These are phyloP conservation scores for Metschnikowia borealis DNA, from an alignment of 805 yeast genomes.

Conservation along the genomic window DNA sequence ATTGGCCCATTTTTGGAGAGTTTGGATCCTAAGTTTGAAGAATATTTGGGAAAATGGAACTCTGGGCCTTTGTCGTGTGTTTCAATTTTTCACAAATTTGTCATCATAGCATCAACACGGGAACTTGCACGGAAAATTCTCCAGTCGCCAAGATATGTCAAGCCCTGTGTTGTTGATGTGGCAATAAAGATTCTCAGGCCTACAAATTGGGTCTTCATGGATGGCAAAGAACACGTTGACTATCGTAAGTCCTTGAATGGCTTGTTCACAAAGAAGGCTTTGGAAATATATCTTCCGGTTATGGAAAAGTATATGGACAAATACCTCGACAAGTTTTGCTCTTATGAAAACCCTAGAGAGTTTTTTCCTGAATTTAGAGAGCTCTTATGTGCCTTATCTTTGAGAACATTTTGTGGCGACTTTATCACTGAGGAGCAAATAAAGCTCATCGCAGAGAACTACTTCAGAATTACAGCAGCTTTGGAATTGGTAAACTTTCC, in stretches of 20 bases:
- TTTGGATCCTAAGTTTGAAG: slow-evolving; percentile 92
- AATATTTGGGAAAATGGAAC: slow-evolving; percentile 88
- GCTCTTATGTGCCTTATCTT: slow-evolving; percentile 88
- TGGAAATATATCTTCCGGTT: slow-evolving; percentile 77
- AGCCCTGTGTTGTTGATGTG: slow-evolving; percentile 97
- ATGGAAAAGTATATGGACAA: slow-evolving; percentile 82
- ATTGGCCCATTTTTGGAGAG: slow-evolving; percentile 96
- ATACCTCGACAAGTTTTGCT: slow-evolving; percentile 68
- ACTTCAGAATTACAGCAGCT: slow-evolving; percentile 90
- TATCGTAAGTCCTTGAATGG: slow-evolving; percentile 90
- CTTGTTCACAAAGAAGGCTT: slow-evolving; percentile 77
- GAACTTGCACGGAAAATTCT: slow-evolving; percentile 20
- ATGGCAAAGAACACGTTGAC: slow-evolving; percentile 93
- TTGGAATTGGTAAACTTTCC: slow-evolving; percentile 97
- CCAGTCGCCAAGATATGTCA: slow-evolving; percentile 74
- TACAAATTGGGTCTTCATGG: slow-evolving; percentile 95
- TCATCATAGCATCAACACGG: slow-evolving; percentile 44
- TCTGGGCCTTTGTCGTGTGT: slow-evolving; percentile 95
- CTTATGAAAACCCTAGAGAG: slow-evolving; percentile 59
- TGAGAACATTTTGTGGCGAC: slow-evolving; percentile 93
- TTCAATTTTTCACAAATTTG: slow-evolving; percentile 96
- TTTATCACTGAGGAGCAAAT: slow-evolving; percentile 92
- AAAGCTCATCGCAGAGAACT: slow-evolving; percentile 84
- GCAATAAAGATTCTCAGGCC: slow-evolving; percentile 93
- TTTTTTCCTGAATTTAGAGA: slow-evolving; percentile 95